A percentile compares a stretch with the other conserved stretches of the same genome.
These are phyloP conservation scores for Schwanniomyces vanrijiae DNA, from an alignment of 805 yeast genomes.

Conservation along the genomic window DNA sequence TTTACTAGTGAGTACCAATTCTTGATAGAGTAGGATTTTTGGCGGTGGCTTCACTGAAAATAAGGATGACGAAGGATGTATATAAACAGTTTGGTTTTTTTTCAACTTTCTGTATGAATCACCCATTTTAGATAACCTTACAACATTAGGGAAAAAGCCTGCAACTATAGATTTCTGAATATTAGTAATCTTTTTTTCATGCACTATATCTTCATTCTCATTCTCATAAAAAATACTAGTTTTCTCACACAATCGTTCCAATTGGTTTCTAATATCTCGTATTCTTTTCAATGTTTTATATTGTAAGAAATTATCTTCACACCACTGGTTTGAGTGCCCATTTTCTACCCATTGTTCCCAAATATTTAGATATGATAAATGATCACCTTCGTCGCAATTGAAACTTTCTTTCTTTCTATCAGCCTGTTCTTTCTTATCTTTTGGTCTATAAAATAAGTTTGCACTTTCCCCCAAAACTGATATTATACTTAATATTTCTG, in stretches of 20 bases:
- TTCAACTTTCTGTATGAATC: constrained; percentile 67
- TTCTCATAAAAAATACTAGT: constrained; percentile 41
- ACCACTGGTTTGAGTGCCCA: constrained; percentile 76
- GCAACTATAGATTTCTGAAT: constrained; percentile 59
- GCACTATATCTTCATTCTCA: constrained; percentile 15
- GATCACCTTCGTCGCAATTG: constrained; percentile 67
- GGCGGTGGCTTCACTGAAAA: constrained; percentile 70
- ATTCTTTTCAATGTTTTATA: constrained; percentile 69
- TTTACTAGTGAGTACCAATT: constrained; percentile 77
- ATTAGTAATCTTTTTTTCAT: constrained; percentile 18
- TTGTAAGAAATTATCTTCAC: constrained; percentile 79
- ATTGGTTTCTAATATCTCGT: constrained; percentile 68
- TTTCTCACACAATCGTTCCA: constrained; percentile 58
- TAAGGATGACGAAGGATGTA: constrained; percentile 85
- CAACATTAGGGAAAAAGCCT: constrained; percentile 70
- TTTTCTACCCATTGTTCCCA: constrained; percentile 75
- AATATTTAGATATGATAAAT: constrained; percentile 68
- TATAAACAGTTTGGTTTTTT: constrained; percentile 67
- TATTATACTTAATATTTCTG: constrained; percentile 70
- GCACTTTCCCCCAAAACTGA: constrained; percentile 83
- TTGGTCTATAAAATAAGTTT: constrained; percentile 68
- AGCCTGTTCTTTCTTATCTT: constrained; percentile 64
- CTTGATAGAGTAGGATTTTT: constrained; percentile 73
- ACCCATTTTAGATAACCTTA: constrained; percentile 59
- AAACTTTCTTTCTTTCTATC: constrained; percentile 63